A percentile compares a stretch with the other conserved stretches of the same genome.
Conservation (phyloP, 2,329 filamentous ascomycete species). For the Annulohypoxylon truncatum region DNA sequence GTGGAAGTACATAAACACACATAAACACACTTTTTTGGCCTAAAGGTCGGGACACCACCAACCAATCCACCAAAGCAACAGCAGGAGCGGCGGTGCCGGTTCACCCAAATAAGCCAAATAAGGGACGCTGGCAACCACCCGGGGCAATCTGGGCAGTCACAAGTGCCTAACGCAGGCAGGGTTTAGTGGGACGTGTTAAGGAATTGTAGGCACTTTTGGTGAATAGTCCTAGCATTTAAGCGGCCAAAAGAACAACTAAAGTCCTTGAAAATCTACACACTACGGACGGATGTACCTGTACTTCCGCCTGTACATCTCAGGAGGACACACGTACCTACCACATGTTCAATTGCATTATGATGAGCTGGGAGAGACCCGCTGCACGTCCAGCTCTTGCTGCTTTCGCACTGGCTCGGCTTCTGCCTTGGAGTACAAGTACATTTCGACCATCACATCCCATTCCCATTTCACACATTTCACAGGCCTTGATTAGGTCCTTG, state of each 20-base stretch:
- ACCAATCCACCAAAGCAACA: background rate
- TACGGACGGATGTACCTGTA: background rate
- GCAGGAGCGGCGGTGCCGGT: constrained; percentile 21
- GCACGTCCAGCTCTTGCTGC: constrained; percentile 17
- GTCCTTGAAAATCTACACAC: constrained; percentile 18
- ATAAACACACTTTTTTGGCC: background rate
- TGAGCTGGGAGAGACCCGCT: constrained; percentile 4
- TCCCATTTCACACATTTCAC: background rate
- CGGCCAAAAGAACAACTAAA: constrained; percentile 1
- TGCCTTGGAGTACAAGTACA: constrained; percentile 11
- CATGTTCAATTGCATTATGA: background rate
- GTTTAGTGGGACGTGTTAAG: constrained; percentile 34
- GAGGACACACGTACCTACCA: background rate
- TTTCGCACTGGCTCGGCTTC: constrained; percentile 32
- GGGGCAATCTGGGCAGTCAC: background rate
- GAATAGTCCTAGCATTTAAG: constrained; percentile 21
- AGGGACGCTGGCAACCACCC: constrained; percentile 15
- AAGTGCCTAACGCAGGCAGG: constrained; percentile 28
- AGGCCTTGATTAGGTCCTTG: constrained; percentile 24
- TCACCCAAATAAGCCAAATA: constrained; percentile 17
- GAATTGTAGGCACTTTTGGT: constrained; percentile 27
- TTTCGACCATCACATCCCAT: background rate
- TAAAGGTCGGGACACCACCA: background rate
- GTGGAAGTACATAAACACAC: constrained; percentile 3
- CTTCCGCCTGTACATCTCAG: background rate